phyloP scores from a whole-genome alignment of 1,284 basidiomycete genomes.

The Amylostereum areolatum region DNA sequence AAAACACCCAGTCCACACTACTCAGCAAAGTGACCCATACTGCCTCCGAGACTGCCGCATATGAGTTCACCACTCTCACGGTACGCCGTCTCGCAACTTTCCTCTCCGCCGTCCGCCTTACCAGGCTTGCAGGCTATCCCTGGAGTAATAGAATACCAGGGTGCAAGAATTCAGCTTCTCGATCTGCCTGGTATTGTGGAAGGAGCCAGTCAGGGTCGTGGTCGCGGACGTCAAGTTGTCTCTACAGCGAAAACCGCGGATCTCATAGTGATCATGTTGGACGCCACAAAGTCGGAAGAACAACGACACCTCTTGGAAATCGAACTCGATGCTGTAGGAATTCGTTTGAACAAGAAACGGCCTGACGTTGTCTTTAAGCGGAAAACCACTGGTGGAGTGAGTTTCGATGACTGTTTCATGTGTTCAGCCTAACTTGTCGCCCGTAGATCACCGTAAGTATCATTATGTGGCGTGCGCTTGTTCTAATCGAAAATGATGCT shows the following conservation, averaged over 20 bases:
- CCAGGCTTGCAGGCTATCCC: slow-evolving; percentile 69
- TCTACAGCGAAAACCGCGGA: slow-evolving; percentile 95
- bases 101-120: slow-evolving; percentile 1
- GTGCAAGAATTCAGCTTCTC: slow-evolving; percentile 88
- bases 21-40: slow-evolving; percentile 92
- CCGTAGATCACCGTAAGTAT: slow-evolving; percentile 45
- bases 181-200: slow-evolving; percentile 98
- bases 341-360: slow-evolving; percentile 84
- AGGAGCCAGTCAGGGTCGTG: slow-evolving; percentile 90
- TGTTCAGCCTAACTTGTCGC: not conserved
- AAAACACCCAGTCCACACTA: slow-evolving; percentile 69
- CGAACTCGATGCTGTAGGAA: slow-evolving; percentile 95
- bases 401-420: slow-evolving; percentile 20
- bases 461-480: not conserved
- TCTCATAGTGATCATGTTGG: slow-evolving; percentile 91
- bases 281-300: slow-evolving; percentile 94
- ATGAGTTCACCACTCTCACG: slow-evolving; percentile 94
- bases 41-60: slow-evolving; percentile 82
- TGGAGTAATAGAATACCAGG: slow-evolving; percentile 90
- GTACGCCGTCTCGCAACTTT: slow-evolving; percentile 32
- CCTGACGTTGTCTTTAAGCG: slow-evolving; percentile 87
- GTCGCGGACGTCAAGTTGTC: slow-evolving; percentile 94
- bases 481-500: slow-evolving; percentile 7
- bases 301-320: slow-evolving; percentile 85
- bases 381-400: slow-evolving; percentile 87